phyloP scores from a whole-genome alignment of 306 rosid species.

The Trifolium subterraneum region DNA sequence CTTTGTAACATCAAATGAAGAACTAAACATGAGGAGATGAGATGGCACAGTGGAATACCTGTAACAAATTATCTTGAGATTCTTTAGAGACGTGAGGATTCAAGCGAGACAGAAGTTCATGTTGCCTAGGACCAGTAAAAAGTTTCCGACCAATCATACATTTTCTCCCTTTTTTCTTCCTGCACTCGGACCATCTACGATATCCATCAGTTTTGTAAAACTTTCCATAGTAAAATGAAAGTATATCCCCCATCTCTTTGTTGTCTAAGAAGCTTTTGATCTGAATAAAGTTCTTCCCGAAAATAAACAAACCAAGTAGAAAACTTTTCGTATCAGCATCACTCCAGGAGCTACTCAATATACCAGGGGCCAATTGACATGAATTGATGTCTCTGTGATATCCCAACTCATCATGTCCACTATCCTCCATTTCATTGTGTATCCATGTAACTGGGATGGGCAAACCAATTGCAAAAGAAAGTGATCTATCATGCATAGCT shows the following conservation, averaged over 20 bases:
- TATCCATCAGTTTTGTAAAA: slow-evolving; percentile 69
- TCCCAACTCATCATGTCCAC: too few relatives aligned
- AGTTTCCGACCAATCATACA: slow-evolving; percentile 31
- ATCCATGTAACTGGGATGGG: slow-evolving; percentile 33
- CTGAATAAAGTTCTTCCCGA: slow-evolving; percentile 2
- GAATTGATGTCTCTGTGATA: too few relatives aligned
- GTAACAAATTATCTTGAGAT: slow-evolving; percentile 51
- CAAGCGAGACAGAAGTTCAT: slow-evolving; percentile 70
- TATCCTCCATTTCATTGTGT: too few relatives aligned
- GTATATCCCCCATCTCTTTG: slow-evolving; percentile 66
- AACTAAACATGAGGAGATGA: background rate
- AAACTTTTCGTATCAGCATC: slow-evolving; percentile 64
- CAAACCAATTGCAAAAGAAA: slow-evolving; percentile 15
- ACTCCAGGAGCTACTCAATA: slow-evolving; percentile 38
- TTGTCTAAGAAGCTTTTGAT: slow-evolving; percentile 1
- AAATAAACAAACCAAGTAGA: slow-evolving; percentile 53
- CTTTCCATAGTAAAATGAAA: slow-evolving; percentile 75
- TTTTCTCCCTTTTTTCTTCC: slow-evolving; percentile 64
- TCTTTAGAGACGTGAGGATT: slow-evolving; percentile 60
- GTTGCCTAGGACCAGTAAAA: slow-evolving; percentile 63
- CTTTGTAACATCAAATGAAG: background rate
- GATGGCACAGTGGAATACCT: slow-evolving; percentile 54
- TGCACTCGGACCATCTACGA: slow-evolving; percentile 68
- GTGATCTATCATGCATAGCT: slow-evolving; percentile 39
- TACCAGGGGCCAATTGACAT: too few relatives aligned